A percentile compares a stretch with the other conserved stretches of the same genome.
Evolutionary conservation across 2,329 filamentous ascomycete genomes (phyloP).

Genomic region (Hypoxylon sp.): DNA sequence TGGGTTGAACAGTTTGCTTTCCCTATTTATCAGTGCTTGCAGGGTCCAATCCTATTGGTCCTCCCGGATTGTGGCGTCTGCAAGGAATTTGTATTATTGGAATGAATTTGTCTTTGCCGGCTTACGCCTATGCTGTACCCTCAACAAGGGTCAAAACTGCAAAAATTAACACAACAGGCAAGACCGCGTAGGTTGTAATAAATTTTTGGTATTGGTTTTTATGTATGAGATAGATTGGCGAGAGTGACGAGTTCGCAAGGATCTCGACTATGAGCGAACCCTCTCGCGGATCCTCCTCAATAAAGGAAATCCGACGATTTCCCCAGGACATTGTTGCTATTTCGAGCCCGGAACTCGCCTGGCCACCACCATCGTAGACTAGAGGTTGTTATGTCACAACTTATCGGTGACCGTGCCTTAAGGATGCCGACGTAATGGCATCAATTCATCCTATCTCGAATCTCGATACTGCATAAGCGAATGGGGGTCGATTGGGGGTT

Average conservation of each 20-base stretch:
- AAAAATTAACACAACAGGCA: slow-evolving; percentile 11
- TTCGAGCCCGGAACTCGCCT: slow-evolving; percentile 41
- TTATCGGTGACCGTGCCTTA: slow-evolving; percentile 28
- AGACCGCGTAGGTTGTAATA: slow-evolving; percentile 12
- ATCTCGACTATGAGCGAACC: slow-evolving; percentile 20
- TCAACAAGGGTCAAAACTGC: slow-evolving; percentile 21
- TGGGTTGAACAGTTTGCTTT: slow-evolving; percentile 27
- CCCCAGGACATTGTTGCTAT: slow-evolving; percentile 37
- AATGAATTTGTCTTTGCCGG: slow-evolving; percentile 25
- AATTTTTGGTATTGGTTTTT: slow-evolving; percentile 4
- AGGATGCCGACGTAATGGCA: slow-evolving; percentile 29
- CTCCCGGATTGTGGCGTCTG: slow-evolving; percentile 36
- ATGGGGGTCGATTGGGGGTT: slow-evolving; percentile 36
- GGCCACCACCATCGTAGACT: slow-evolving; percentile 11
- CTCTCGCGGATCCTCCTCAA: slow-evolving; percentile 31
- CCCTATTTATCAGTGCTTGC: slow-evolving; percentile 30
- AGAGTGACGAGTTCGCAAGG: slow-evolving; percentile 38
- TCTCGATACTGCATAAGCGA: slow-evolving; percentile 42
- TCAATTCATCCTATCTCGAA: slow-evolving; percentile 45
- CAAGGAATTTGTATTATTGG: slow-evolving; percentile 29
- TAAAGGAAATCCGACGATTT: slow-evolving; percentile 24
- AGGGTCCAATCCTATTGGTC: slow-evolving; percentile 39
- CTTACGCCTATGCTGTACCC: slow-evolving; percentile 1
- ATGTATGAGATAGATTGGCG: slow-evolving; percentile 46
- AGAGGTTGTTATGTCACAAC: slow-evolving; percentile 24